phyloP scores from a whole-genome alignment of 768 basidiomycete genomes.

The Boletus vermiculosoides region DNA sequence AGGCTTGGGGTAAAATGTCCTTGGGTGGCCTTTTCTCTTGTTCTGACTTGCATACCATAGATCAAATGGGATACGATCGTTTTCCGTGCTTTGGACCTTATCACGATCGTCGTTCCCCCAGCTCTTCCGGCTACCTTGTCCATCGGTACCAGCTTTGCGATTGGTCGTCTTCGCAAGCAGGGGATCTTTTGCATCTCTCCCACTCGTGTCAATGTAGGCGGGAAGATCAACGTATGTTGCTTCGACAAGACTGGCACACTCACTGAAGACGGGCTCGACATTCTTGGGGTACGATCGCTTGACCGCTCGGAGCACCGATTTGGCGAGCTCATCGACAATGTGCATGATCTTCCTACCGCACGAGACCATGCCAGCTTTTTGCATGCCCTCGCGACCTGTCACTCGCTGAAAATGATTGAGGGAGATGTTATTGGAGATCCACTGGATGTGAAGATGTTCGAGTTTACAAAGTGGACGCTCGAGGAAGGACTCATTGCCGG shows the following conservation, averaged over 20 bases:
- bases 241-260: constrained; percentile 99
- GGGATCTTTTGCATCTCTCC: constrained; percentile 98
- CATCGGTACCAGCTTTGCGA: constrained; percentile 95
- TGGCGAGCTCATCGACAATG: constrained; percentile 85
- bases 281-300: constrained; percentile 86
- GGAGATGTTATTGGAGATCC: constrained; percentile 93
- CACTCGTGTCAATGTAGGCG: constrained; percentile 90
- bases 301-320: constrained; percentile 77
- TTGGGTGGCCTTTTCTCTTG: background rate
- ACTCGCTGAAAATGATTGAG: constrained; percentile 89
- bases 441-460: constrained; percentile 96
- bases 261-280: constrained; percentile 96
- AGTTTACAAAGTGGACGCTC: constrained; percentile 92
- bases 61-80: constrained; percentile 88
- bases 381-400: constrained; percentile 93
- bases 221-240: constrained; percentile 95
- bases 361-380: constrained; percentile 79
- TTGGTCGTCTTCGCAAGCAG: constrained; percentile 77
- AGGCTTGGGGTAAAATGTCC: constrained; percentile 65
- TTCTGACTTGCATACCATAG: constrained; percentile 39
- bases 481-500: constrained; percentile 84
- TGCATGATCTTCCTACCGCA: constrained; percentile 77
- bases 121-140: constrained; percentile 96
- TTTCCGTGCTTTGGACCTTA: constrained; percentile 88
- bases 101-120: constrained; percentile 97